Conservation (phyloP, 805 yeast genomes). For the Kuraishia borneana region DNA sequence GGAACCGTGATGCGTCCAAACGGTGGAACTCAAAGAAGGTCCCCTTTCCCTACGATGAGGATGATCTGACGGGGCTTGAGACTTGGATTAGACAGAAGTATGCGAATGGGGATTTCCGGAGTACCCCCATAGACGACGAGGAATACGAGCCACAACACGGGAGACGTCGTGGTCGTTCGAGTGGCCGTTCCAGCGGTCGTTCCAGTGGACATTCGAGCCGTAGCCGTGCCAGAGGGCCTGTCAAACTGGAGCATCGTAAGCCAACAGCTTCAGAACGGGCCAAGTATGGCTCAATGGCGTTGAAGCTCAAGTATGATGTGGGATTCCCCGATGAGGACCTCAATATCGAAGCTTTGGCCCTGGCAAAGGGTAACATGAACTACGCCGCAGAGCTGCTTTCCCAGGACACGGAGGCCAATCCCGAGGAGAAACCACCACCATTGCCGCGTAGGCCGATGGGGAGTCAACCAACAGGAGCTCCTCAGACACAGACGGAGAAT, state of each 20-base stretch:
- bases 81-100: slow-evolving; percentile 59
- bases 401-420: slow-evolving; percentile 16
- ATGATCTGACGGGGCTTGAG: slow-evolving; percentile 47
- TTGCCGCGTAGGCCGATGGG: slow-evolving; percentile 23
- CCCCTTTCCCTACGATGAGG: slow-evolving; percentile 70
- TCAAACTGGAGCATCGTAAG: slow-evolving; percentile 1
- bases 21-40: slow-evolving; percentile 60
- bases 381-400: slow-evolving; percentile 48
- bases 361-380: slow-evolving; percentile 48
- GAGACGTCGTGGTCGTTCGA: slow-evolving; percentile 2
- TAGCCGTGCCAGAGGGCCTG: background rate
- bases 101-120: slow-evolving; percentile 45
- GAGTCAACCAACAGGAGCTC: slow-evolving; percentile 5
- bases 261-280: slow-evolving; percentile 42
- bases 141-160: slow-evolving; percentile 23
- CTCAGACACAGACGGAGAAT: slow-evolving; percentile 21
- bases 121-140: slow-evolving; percentile 20
- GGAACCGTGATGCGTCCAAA: slow-evolving; percentile 49
- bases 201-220: background rate
- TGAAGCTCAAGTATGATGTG: slow-evolving; percentile 32
- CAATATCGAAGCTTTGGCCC: slow-evolving; percentile 50
- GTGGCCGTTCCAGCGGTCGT: background rate
- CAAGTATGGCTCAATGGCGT: slow-evolving; percentile 38
- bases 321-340: slow-evolving; percentile 50
- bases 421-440: slow-evolving; percentile 35